Conservation (phyloP, 768 basidiomycete species). For the Leccinellum rugosiceps region DNA sequence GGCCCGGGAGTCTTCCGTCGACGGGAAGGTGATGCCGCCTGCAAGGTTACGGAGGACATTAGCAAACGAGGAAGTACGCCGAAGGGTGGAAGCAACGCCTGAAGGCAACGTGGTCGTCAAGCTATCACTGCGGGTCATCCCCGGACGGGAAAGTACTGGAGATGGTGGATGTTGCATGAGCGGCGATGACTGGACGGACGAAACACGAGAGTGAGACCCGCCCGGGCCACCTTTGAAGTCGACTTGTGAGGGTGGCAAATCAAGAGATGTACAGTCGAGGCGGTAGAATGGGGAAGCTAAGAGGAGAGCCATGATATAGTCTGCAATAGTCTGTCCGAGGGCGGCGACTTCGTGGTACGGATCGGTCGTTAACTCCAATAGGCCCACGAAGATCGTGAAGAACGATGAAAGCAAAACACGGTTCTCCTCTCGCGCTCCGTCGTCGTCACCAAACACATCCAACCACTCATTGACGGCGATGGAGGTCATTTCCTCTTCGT, state of each 20-base stretch:
- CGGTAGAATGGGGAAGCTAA: constrained; percentile 85
- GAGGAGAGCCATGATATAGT: constrained; percentile 88
- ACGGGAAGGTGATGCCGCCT: constrained; percentile 69
- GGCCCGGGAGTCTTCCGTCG: constrained; percentile 49
- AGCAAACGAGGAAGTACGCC: constrained; percentile 79
- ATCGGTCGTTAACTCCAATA: constrained; percentile 89
- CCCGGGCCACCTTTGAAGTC: constrained; percentile 32
- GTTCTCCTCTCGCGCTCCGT: constrained; percentile 69
- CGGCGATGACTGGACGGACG: constrained; percentile 52
- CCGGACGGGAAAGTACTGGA: constrained; percentile 47
- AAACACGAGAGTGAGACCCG: constrained; percentile 39
- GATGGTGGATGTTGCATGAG: constrained; percentile 43
- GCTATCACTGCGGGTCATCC: constrained; percentile 56
- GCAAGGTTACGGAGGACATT: constrained; percentile 69
- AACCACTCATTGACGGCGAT: constrained; percentile 79
- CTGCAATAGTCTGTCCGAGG: constrained; percentile 85
- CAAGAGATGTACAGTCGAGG: constrained; percentile 65
- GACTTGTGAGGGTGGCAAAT: constrained; percentile 41
- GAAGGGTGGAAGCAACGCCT: constrained; percentile 64
- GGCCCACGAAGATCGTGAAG: constrained; percentile 85
- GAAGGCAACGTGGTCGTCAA: constrained; percentile 57
- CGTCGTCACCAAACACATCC: constrained; percentile 59
- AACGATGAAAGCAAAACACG: constrained; percentile 85
- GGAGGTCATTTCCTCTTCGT: constrained; percentile 70
- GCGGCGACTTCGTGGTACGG: constrained; percentile 91